These are phyloP conservation scores for Ramichloridium luteum DNA, from an alignment of 2,329 filamentous ascomycete genomes.

Conservation along the genomic window DNA sequence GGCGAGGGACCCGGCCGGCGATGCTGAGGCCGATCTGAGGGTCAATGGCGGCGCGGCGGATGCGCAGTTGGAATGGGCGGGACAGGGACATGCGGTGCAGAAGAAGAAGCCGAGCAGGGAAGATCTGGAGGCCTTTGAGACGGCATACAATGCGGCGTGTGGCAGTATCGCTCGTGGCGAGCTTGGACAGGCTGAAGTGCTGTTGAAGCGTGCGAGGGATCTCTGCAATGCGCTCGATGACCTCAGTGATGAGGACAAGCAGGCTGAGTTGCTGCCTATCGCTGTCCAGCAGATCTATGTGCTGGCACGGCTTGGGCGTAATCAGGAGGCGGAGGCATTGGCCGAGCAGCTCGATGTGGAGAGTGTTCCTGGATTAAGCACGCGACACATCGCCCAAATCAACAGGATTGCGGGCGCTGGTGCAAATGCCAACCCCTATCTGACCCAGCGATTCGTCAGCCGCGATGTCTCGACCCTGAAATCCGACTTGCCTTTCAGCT, in stretches of 20 bases:
- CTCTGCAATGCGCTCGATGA: slow-evolving; percentile 65
- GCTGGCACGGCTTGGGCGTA: slow-evolving; percentile 52
- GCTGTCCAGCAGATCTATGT: slow-evolving; percentile 65
- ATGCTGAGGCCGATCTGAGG: slow-evolving; percentile 60
- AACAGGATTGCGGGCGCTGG: slow-evolving; percentile 44
- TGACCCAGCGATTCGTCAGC: slow-evolving; percentile 51
- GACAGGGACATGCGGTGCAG: slow-evolving; percentile 39
- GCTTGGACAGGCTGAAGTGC: slow-evolving; percentile 49
- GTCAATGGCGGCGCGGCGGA: slow-evolving; percentile 65
- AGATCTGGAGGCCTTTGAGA: slow-evolving; percentile 65
- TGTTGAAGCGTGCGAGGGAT: slow-evolving; percentile 58
- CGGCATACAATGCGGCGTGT: slow-evolving; percentile 70
- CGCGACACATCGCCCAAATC: slow-evolving; percentile 53
- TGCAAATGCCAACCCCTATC: slow-evolving; percentile 48
- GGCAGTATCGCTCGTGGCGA: slow-evolving; percentile 58
- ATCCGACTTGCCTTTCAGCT: slow-evolving; percentile 57
- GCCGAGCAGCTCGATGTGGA: slow-evolving; percentile 49
- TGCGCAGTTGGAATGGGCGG: slow-evolving; percentile 62
- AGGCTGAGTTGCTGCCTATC: slow-evolving; percentile 62
- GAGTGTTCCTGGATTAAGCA: slow-evolving; percentile 56
- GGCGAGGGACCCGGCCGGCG: slow-evolving; percentile 33
- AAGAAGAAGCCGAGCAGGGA: slow-evolving; percentile 46
- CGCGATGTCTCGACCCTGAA: slow-evolving; percentile 40
- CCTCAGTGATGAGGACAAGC: slow-evolving; percentile 60
- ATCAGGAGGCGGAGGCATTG: slow-evolving; percentile 51